Evolutionary conservation across 2,329 filamentous ascomycete genomes (phyloP), one percentile per base, ranked within the genome.

Genomic region (Colletotrichum liaoningense): DNA sequence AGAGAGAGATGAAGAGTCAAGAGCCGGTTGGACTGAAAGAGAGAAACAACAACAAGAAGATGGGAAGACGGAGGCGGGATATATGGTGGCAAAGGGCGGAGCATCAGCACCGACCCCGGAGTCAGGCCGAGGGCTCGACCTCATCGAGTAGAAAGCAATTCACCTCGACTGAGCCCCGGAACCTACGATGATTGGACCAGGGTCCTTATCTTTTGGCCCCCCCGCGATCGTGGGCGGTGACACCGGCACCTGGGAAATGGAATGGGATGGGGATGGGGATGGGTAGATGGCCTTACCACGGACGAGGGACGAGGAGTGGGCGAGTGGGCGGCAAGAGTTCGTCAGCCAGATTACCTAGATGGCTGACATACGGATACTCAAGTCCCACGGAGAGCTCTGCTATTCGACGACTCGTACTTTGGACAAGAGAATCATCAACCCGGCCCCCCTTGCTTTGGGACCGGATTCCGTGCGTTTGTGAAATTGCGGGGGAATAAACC

Each of bases 1-100:
- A 35, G 56, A 62, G 56, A 56, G 69, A 26, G 65, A 63, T 30
- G 42, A 56, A 49, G 62, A 49, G 59, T 59, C 59, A 58, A 73
- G 26, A 22, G 55, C 55, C 70, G 46, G 54, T 65, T 73, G 66
- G 66, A 60, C 59, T 65, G 67, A 56, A 19, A 52, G 16, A 35
- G 58, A 35, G 16, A 12, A 12, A 59, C 57, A 24, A 33, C 30
- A 35, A n/a, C 22, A 26, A n/a, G 16, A 35, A 14, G 60, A 42
- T 35, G 67, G 67, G 70, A 59, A 73, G 55, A 69, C 38, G 46
- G 26, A 54, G 68, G 70, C 65, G 49, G 70, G 46, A 73, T 73
- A 73, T 73, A 73, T 70, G 70, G 66, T 73, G 66, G 70, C 70
- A 52, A 69, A 58, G 55, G 64, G 70, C 70, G 70, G 70, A 73